phyloP scores from a whole-genome alignment of 108 stramenopile genomes.

The Pelagomonas calceolata region DNA sequence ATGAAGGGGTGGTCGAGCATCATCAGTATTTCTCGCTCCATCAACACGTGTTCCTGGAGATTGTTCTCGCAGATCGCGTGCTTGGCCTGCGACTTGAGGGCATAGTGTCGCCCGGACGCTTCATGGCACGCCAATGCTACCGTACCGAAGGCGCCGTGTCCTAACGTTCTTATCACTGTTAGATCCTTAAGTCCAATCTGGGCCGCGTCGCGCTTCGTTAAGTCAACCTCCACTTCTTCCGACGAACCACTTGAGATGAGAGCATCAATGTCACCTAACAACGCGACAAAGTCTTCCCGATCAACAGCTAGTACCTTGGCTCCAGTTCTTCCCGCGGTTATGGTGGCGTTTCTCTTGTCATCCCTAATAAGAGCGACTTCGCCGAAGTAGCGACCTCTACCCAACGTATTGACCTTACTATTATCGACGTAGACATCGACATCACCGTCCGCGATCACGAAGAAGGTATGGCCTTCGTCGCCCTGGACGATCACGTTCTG shows the following conservation, averaged over 20 bases:
- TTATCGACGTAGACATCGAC: constrained; percentile 49
- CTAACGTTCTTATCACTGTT: constrained; percentile 42
- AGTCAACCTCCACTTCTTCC: constrained; percentile 1
- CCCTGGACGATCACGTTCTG: constrained; percentile 71
- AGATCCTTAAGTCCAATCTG: constrained; percentile 32
- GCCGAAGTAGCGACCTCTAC: constrained; percentile 68
- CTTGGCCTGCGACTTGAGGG: constrained; percentile 66
- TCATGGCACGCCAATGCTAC: constrained; percentile 60
- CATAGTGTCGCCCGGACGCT: constrained; percentile 43
- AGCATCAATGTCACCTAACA: constrained; percentile 57
- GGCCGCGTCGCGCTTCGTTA: not conserved
- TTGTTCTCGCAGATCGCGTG: constrained; percentile 51
- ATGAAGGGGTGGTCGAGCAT: constrained; percentile 60
- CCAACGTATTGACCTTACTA: constrained; percentile 40
- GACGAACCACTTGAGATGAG: constrained; percentile 31
- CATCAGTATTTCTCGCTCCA: constrained; percentile 47
- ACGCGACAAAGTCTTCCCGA: constrained; percentile 55
- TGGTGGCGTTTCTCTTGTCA: constrained; percentile 56
- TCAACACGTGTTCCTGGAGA: constrained; percentile 57
- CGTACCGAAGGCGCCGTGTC: constrained; percentile 60
- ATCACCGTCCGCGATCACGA: constrained; percentile 64
- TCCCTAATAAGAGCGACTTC: constrained; percentile 65
- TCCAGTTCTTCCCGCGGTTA: constrained; percentile 42
- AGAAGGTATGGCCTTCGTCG: constrained; percentile 73
- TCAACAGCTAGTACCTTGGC: constrained; percentile 31